Conservation (phyloP, 306 rosid species). For the Inga leiocalycina region DNA sequence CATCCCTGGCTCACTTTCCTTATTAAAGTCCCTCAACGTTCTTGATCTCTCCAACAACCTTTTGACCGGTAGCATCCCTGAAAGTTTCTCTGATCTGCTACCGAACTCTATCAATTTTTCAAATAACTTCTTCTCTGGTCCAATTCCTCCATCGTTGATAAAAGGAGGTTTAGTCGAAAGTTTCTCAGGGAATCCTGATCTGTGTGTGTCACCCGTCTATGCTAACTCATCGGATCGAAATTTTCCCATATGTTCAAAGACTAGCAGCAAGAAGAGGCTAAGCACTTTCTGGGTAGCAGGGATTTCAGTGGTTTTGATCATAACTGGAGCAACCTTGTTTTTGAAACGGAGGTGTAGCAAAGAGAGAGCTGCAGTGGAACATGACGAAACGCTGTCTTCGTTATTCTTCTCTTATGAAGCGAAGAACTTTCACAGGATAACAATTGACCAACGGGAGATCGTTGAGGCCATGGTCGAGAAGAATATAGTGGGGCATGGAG, state of each 20-base stretch:
- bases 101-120: slow-evolving; percentile 93
- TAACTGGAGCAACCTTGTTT: slow-evolving; percentile 63
- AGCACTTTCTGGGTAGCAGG: slow-evolving; percentile 81
- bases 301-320: slow-evolving; percentile 59
- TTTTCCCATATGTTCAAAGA: slow-evolving; percentile 59
- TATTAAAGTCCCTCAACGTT: slow-evolving; percentile 73
- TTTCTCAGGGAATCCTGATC: slow-evolving; percentile 79
- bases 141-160: slow-evolving; percentile 71
- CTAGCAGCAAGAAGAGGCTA: slow-evolving; percentile 45
- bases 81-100: slow-evolving; percentile 64
- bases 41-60: slow-evolving; percentile 89
- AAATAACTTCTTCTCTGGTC: slow-evolving; percentile 80
- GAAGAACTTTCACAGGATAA: slow-evolving; percentile 82
- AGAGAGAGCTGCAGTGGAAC: slow-evolving; percentile 56
- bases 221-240: slow-evolving; percentile 54
- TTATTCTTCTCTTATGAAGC: slow-evolving; percentile 73
- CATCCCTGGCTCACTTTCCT: slow-evolving; percentile 75
- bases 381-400: slow-evolving; percentile 70
- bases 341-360: slow-evolving; percentile 63
- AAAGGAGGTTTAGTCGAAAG: slow-evolving; percentile 89
- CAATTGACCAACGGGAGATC: slow-evolving; percentile 75
- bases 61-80: slow-evolving; percentile 84
- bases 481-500: slow-evolving; percentile 91
- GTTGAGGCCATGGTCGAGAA: slow-evolving; percentile 73
- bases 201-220: slow-evolving; percentile 58